phyloP scores from a whole-genome alignment of 768 basidiomycete species.

The Tubosaeta sp. region DNA sequence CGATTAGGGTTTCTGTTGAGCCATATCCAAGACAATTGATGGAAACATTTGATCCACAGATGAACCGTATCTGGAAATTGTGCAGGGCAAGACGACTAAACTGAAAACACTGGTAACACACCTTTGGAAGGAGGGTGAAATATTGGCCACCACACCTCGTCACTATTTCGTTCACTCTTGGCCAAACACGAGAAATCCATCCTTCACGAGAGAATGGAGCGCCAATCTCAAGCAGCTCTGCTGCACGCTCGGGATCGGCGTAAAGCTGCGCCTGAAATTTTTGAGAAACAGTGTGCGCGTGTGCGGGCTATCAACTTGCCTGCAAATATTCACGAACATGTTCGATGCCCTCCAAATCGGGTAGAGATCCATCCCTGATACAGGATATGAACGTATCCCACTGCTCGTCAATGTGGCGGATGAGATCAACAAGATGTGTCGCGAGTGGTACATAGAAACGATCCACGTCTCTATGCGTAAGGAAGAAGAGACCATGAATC shows the following conservation, averaged over 20 bases:
- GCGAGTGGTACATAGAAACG: not conserved
- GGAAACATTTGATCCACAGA: conserved; percentile 10
- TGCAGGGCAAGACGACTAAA: not conserved
- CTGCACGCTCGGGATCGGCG: conserved; percentile 15
- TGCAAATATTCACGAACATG: conserved; percentile 14
- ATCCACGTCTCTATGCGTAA: not conserved
- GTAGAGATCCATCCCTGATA: conserved; percentile 15
- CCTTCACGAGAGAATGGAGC: conserved; percentile 13
- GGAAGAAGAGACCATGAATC: not conserved
- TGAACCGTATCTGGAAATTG: conserved; percentile 6
- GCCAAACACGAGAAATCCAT: conserved; percentile 20
- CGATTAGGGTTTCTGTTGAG: conserved; percentile 11
- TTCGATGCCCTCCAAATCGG: conserved; percentile 12
- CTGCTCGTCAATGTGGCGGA: not conserved
- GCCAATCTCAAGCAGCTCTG: conserved; percentile 17
- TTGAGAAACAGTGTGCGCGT: no score
- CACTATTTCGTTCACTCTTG: conserved; percentile 2
- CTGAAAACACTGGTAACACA: not conserved
- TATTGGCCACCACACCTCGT: conserved; percentile 15
- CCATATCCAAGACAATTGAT: conserved; percentile 7
- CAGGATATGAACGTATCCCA: conserved; percentile 3
- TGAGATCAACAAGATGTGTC: not conserved
- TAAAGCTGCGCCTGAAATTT: conserved; percentile 12
- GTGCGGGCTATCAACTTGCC: no score
- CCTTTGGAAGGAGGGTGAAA: conserved; percentile 13